Evolutionary conservation across 805 yeast species (phyloP).

Genomic region (Wickerhamomyces ciferrii): DNA sequence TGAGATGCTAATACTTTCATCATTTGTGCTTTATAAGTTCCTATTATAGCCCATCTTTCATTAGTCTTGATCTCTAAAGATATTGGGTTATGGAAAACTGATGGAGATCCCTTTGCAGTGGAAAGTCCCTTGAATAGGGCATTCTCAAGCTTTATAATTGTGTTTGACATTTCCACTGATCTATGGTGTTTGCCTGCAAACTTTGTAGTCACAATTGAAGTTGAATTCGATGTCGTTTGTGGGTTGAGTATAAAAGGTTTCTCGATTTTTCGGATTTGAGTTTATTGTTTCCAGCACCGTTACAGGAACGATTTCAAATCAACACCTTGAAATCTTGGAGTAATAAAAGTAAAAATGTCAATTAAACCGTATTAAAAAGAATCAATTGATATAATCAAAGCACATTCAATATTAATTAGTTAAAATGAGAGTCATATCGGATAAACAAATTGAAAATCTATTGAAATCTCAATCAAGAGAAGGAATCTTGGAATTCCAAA

Average conservation of each 20-base stretch:
- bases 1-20: conserved; percentile 53
- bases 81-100: conserved; percentile 35
- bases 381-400: neutral
- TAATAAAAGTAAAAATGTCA: too few relatives aligned
- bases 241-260: too few relatives aligned
- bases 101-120: conserved; percentile 4
- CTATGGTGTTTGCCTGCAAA: neutral
- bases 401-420: neutral
- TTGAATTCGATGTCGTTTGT: too few relatives aligned
- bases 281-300: neutral
- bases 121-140: conserved; percentile 13
- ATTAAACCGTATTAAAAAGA: too few relatives aligned
- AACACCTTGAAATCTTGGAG: too few relatives aligned
- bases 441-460: conserved; percentile 24
- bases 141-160: conserved; percentile 11
- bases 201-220: too few relatives aligned
- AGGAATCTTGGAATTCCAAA: conserved; percentile 30
- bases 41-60: conserved; percentile 52
- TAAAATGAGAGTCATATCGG: conserved; percentile 29
- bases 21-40: conserved; percentile 49
- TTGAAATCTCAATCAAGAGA: conserved; percentile 21
- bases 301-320: neutral
- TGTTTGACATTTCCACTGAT: neutral
- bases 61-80: conserved; percentile 30
- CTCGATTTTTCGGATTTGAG: neutral